A percentile compares a stretch with the other conserved stretches of the same genome.
These are phyloP conservation scores for Fusarium paranaense DNA, from an alignment of 2,329 filamentous ascomycete genomes.

Conservation along the genomic window DNA sequence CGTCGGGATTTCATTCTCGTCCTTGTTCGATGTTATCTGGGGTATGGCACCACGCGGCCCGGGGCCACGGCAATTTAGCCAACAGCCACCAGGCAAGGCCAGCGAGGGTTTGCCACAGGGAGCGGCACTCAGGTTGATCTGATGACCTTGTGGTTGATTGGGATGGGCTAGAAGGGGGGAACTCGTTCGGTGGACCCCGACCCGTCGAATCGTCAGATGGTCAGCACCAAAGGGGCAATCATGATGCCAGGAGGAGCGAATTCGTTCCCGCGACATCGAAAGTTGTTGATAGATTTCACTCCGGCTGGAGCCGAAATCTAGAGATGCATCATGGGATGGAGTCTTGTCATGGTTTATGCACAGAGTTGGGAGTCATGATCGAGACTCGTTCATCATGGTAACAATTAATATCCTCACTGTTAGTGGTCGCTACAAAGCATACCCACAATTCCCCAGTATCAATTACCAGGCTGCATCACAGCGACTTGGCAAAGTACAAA, in stretches of 20 bases:
- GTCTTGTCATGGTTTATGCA: not conserved
- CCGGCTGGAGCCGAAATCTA: conserved; percentile 30
- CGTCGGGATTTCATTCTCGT: conserved; percentile 28
- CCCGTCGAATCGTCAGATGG: conserved; percentile 29
- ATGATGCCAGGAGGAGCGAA: conserved; percentile 32
- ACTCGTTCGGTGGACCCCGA: conserved; percentile 32
- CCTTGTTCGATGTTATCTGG: conserved; percentile 36
- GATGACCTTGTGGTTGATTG: conserved; percentile 2
- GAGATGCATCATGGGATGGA: not conserved
- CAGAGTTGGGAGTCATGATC: not conserved
- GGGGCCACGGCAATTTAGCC: not conserved
- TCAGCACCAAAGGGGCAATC: conserved; percentile 29
- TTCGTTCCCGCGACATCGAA: conserved; percentile 10
- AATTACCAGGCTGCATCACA: conserved; percentile 3
- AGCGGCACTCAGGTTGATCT: not conserved
- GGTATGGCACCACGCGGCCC: conserved; percentile 35
- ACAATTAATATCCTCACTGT: not conserved
- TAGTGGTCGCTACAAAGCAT: not conserved
- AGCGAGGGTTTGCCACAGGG: not conserved
- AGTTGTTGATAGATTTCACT: conserved; percentile 5
- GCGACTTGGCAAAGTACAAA: not conserved
- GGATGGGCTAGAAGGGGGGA: not conserved
- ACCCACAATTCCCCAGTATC: conserved; percentile 4
- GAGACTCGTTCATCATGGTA: not conserved
- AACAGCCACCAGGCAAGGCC: not conserved